phyloP scores from a whole-genome alignment of 108 stramenopile species.

The Skeletonema menzelii region DNA sequence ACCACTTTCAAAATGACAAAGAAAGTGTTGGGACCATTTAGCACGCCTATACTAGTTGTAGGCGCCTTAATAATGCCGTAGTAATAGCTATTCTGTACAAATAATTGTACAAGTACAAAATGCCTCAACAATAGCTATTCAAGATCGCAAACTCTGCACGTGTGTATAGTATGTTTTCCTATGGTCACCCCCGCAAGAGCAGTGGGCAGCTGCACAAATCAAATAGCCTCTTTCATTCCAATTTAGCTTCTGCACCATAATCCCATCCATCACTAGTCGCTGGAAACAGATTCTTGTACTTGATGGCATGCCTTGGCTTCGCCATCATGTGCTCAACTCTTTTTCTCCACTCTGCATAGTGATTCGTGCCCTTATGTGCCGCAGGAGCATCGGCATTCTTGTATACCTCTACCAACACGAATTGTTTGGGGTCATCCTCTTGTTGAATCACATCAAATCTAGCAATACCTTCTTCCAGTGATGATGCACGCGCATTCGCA shows the following conservation, averaged over 20 bases:
- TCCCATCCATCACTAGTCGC: conserved; percentile 46
- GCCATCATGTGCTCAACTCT: conserved; percentile 65
- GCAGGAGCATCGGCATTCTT: conserved; percentile 42
- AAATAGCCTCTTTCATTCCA: conserved; percentile 5
- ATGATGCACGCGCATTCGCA: conserved; percentile 43
- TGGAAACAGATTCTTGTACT: conserved; percentile 49
- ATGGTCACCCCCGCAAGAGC: neutral
- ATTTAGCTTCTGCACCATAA: conserved; percentile 28
- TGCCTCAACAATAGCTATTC: too few species aligned
- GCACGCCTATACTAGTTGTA: conserved; percentile 60
- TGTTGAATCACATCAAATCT: conserved; percentile 61
- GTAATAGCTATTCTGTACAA: neutral
- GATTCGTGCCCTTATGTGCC: conserved; percentile 58
- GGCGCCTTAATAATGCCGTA: conserved; percentile 46
- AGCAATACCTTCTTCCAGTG: conserved; percentile 49
- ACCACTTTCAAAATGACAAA: conserved; percentile 22
- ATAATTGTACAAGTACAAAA: too few species aligned
- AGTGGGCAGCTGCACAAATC: neutral
- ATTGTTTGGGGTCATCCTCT: conserved; percentile 47
- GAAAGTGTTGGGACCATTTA: conserved; percentile 63
- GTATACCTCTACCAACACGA: conserved; percentile 59
- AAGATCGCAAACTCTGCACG: too few species aligned
- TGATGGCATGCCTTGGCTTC: conserved; percentile 50
- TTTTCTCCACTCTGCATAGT: conserved; percentile 52
- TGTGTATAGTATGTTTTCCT: neutral